Conservation (phyloP, 805 yeast genomes). For the Candida ipomoeae region DNA sequence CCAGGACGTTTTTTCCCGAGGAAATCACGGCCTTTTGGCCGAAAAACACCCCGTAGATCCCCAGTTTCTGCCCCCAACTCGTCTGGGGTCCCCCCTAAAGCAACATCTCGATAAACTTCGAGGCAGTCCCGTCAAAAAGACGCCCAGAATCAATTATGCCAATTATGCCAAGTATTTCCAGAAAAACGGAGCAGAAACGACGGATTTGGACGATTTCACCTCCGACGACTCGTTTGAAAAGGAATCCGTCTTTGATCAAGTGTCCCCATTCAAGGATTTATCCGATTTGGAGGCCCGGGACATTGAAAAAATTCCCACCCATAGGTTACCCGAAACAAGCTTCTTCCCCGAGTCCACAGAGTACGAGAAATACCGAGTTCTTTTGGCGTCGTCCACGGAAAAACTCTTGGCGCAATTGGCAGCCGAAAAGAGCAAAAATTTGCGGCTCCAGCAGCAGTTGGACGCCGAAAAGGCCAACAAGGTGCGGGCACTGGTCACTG, state of each 20-base stretch:
- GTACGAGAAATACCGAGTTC: constrained; percentile 25
- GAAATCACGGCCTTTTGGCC: no score
- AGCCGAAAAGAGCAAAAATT: constrained; percentile 2
- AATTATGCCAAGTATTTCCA: neutral
- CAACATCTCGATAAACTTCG: constrained; percentile 9
- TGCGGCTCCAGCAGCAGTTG: constrained; percentile 6
- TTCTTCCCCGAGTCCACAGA: constrained; percentile 16
- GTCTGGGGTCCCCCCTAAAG: constrained; percentile 9
- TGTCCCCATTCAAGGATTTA: neutral
- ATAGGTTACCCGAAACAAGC: neutral
- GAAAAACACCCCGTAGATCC: no score
- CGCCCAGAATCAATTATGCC: constrained; percentile 1
- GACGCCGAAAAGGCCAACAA: constrained; percentile 1
- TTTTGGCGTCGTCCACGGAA: constrained; percentile 26
- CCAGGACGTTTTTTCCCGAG: constrained; percentile 2
- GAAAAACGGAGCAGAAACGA: neutral
- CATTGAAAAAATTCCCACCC: neutral
- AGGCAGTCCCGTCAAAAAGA: constrained; percentile 13
- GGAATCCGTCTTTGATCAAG: constrained; percentile 1
- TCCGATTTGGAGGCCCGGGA: constrained; percentile 1
- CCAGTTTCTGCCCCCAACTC: constrained; percentile 10
- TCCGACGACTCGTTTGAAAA: neutral
- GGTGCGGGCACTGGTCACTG: constrained; percentile 2
- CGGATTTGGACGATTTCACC: neutral
- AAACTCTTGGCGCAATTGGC: constrained; percentile 21